Evolutionary conservation across 2,329 filamentous ascomycete genomes (phyloP).

Genomic region (Fusarium sp.): DNA sequence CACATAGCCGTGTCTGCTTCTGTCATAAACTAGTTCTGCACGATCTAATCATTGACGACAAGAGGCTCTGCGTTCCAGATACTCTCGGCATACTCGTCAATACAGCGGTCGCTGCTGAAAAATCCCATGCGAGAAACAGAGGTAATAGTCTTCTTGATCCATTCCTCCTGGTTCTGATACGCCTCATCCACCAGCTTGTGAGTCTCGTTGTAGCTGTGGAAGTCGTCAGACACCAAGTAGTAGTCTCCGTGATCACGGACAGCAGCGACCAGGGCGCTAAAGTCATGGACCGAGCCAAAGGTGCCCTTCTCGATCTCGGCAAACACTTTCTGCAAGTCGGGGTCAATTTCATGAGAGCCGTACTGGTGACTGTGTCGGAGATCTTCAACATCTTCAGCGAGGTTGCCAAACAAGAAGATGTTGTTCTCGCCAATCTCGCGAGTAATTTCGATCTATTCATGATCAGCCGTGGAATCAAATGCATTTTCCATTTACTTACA

Average conservation of each 20-base stretch:
- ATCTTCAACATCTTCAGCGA: constrained; percentile 96
- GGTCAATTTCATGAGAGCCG: constrained; percentile 79
- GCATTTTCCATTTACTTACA: constrained; percentile 11
- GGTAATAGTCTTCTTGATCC: constrained; percentile 89
- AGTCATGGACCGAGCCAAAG: constrained; percentile 83
- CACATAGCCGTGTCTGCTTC: constrained; percentile 9
- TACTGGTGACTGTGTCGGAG: constrained; percentile 91
- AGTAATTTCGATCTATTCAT: constrained; percentile 81
- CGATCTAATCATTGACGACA: constrained; percentile 51
- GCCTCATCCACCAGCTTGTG: constrained; percentile 91
- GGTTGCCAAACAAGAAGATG: constrained; percentile 97
- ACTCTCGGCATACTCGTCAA: constrained; percentile 94
- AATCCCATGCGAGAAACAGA: constrained; percentile 96
- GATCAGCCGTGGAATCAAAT: not conserved
- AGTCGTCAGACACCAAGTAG: constrained; percentile 97
- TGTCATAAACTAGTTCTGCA: not conserved
- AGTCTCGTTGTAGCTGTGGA: constrained; percentile 92
- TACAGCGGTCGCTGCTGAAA: constrained; percentile 94
- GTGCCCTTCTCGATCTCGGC: constrained; percentile 79
- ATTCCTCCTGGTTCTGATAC: constrained; percentile 91
- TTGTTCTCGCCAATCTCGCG: constrained; percentile 96
- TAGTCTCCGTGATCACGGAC: constrained; percentile 96
- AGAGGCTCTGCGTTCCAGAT: constrained; percentile 98
- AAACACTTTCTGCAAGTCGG: constrained; percentile 83
- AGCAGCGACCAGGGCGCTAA: constrained; percentile 82